Percentiles rank a stretch among this genome's conserved stretches.
phyloP scores from a whole-genome alignment of 345 rosid genomes.

The Boechera retrofracta region DNA sequence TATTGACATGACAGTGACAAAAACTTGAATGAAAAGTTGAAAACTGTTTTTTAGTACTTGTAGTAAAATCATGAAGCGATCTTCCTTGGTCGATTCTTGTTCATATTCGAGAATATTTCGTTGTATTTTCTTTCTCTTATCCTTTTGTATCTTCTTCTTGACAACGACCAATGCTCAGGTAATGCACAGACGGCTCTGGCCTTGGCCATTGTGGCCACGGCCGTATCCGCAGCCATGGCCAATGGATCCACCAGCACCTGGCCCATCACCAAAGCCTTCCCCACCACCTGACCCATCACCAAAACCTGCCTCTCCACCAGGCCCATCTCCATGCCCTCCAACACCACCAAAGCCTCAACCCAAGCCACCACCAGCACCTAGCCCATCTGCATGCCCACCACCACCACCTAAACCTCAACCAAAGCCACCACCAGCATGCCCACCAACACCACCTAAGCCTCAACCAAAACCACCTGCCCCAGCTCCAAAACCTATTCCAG shows the following conservation, averaged over 20 bases:
- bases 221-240: constrained; percentile 41
- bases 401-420: constrained; percentile 1
- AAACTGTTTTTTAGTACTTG: constrained; percentile 13
- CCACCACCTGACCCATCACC: constrained; percentile 3
- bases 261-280: background rate
- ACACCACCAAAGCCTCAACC: constrained; percentile 19
- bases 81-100: constrained; percentile 19
- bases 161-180: constrained; percentile 36
- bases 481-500: constrained; percentile 32
- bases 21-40: constrained; percentile 9
- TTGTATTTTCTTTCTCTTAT: constrained; percentile 22
- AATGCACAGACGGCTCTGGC: constrained; percentile 42
- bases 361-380: constrained; percentile 1
- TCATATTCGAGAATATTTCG: constrained; percentile 29
- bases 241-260: constrained; percentile 32
- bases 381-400: constrained; percentile 21
- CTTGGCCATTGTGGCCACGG: constrained; percentile 38
- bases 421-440: constrained; percentile 8
- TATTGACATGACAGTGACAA: constrained; percentile 23
- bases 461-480: constrained; percentile 35
- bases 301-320: constrained; percentile 3
- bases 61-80: constrained; percentile 43
- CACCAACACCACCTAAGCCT: constrained; percentile 22
- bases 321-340: constrained; percentile 20
- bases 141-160: constrained; percentile 26